A percentile compares a stretch with the other conserved stretches of the same genome.
These are phyloP conservation scores for Globisporangium spinosum DNA, from an alignment of 352 stramenopile species.

Conservation along the genomic window DNA sequence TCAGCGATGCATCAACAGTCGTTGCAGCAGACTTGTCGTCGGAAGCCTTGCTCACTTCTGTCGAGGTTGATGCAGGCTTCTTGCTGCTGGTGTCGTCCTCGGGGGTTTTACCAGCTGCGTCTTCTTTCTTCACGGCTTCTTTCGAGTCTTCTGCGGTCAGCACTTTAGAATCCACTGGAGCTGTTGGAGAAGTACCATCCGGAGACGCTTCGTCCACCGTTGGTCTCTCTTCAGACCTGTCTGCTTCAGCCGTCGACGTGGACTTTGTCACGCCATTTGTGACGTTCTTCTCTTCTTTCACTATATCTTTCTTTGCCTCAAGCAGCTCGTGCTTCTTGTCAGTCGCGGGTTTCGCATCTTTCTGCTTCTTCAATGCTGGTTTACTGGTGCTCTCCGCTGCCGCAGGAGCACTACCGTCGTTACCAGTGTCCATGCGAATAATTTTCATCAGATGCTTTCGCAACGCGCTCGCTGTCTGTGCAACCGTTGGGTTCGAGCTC, in stretches of 20 bases:
- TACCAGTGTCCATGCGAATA: constrained; percentile 44
- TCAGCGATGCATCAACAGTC: neutral
- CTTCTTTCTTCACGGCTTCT: neutral
- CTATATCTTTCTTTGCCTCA: constrained; percentile 5
- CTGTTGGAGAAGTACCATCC: neutral
- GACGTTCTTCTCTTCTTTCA: neutral
- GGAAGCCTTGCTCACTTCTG: neutral
- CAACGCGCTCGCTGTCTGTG: constrained; percentile 64
- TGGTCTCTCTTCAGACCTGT: neutral
- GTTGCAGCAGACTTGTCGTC: neutral
- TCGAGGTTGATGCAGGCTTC: neutral
- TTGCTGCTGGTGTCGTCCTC: neutral
- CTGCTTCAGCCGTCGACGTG: neutral
- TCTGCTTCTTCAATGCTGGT: constrained; percentile 18
- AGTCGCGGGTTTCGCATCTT: constrained; percentile 11
- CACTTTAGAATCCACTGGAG: constrained; percentile 8
- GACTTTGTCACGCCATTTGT: constrained; percentile 3
- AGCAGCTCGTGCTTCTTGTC: constrained; percentile 3
- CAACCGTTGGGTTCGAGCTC: constrained; percentile 63
- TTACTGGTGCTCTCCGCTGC: constrained; percentile 35
- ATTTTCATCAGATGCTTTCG: constrained; percentile 78
- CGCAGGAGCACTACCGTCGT: constrained; percentile 19
- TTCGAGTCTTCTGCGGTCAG: neutral
- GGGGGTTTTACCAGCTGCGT: neutral
- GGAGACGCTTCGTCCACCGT: neutral